Percentiles rank a stretch among this genome's conserved stretches.
phyloP scores from a whole-genome alignment of 2,329 filamentous ascomycete genomes.

The Fusarium drepaniforme region DNA sequence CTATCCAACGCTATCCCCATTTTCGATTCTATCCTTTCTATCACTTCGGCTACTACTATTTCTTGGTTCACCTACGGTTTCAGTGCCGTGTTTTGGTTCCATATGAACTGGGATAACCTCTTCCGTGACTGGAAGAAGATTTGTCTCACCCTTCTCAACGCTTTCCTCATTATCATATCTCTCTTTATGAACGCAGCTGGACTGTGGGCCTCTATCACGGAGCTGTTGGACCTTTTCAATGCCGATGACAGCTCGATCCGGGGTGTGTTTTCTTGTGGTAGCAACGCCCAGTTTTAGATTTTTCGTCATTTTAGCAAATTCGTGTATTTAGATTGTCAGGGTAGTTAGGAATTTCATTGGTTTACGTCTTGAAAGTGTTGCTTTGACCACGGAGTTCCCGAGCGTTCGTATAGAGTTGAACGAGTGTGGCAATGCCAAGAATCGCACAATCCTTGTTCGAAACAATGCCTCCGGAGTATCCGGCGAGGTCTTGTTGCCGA shows the following conservation, averaged over 20 bases:
- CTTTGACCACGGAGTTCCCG: background rate
- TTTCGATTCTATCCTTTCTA: slow-evolving; percentile 36
- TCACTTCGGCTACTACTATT: slow-evolving; percentile 29
- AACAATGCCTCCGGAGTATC: background rate
- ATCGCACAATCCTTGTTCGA: background rate
- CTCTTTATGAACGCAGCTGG: slow-evolving; percentile 34
- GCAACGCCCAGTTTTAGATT: slow-evolving; percentile 6
- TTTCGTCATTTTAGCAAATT: background rate
- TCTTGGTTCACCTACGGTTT: slow-evolving; percentile 35
- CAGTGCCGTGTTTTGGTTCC: slow-evolving; percentile 28
- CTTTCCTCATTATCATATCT: slow-evolving; percentile 17
- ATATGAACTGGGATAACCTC: slow-evolving; percentile 14
- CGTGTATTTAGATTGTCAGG: background rate
- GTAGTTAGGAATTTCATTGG: background rate
- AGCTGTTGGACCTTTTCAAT: slow-evolving; percentile 13
- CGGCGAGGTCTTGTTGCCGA: background rate
- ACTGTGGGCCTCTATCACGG: slow-evolving; percentile 23
- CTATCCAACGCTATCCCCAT: slow-evolving; percentile 36
- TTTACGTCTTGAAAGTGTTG: background rate
- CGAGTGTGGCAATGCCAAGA: background rate
- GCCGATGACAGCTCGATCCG: slow-evolving; percentile 17
- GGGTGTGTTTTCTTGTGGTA: slow-evolving; percentile 19
- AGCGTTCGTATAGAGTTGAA: background rate
- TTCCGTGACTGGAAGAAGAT: slow-evolving; percentile 32
- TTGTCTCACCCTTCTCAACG: slow-evolving; percentile 24